Percentiles rank a stretch among this genome's conserved stretches.
These are phyloP conservation scores for Echria macrotheca DNA, from an alignment of 495 filamentous ascomycete genomes.

Conservation along the genomic window DNA sequence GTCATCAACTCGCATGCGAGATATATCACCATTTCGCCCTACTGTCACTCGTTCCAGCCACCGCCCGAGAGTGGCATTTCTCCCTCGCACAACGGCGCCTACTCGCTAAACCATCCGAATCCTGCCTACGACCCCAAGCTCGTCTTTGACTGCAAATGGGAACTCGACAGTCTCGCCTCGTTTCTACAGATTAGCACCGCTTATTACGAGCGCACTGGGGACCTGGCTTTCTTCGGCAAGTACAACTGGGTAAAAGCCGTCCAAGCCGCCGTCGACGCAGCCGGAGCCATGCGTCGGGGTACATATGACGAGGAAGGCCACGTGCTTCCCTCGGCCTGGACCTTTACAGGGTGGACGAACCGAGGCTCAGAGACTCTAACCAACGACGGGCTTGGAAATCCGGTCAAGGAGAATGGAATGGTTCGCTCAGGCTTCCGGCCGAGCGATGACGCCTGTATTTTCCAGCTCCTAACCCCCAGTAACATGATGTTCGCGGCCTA, in stretches of 20 bases:
- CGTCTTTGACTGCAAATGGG: conserved; percentile 62
- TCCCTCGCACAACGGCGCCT: conserved; percentile 44
- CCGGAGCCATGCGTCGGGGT: conserved; percentile 53
- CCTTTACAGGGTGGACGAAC: conserved; percentile 53
- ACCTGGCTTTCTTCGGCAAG: conserved; percentile 53
- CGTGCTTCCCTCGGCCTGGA: conserved; percentile 49
- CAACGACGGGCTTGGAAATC: conserved; percentile 57
- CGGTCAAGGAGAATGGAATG: conserved; percentile 55
- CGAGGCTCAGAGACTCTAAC: conserved; percentile 54
- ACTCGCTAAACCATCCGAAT: conserved; percentile 38
- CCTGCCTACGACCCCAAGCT: conserved; percentile 45
- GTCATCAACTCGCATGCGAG: conserved; percentile 56
- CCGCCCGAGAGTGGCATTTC: conserved; percentile 48
- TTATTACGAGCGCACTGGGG: conserved; percentile 52
- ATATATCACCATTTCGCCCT: conserved; percentile 54
- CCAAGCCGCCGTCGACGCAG: conserved; percentile 48
- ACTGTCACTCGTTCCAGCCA: conserved; percentile 60
- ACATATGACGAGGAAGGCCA: conserved; percentile 53
- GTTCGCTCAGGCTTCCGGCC: conserved; percentile 60
- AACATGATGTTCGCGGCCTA: conserved; percentile 64
- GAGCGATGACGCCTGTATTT: conserved; percentile 56
- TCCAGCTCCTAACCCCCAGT: conserved; percentile 52
- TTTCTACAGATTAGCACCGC: conserved; percentile 56
- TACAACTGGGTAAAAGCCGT: conserved; percentile 57
- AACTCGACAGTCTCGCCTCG: conserved; percentile 57